Conservation (phyloP, 192 early-diverging fungal genomes). For the Rhizoclosmatium sp. region DNA sequence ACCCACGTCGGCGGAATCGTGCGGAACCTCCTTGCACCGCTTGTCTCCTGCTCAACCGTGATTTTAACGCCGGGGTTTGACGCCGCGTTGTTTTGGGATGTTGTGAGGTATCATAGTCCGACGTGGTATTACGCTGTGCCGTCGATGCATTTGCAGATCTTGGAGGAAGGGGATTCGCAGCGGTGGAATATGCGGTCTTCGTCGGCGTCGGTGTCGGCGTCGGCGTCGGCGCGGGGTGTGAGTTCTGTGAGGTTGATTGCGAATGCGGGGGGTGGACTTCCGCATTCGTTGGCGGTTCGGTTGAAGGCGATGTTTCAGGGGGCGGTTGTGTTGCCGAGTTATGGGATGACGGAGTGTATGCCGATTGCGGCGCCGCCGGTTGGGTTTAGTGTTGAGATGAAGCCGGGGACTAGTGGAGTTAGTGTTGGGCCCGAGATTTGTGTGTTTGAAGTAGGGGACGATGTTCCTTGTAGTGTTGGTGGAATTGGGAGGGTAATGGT, state of each 20-base stretch:
- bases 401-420: constrained; percentile 48
- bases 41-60: constrained; percentile 69
- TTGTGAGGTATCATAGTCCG: constrained; percentile 27
- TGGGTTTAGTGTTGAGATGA: constrained; percentile 44
- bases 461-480: not conserved
- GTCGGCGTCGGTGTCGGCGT: constrained; percentile 1
- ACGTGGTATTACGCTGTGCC: constrained; percentile 62
- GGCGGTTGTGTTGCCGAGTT: constrained; percentile 44
- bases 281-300: constrained; percentile 40
- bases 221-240: constrained; percentile 1
- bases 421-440: not conserved
- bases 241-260: constrained; percentile 45
- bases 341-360: constrained; percentile 62
- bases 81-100: constrained; percentile 39
- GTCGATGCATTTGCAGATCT: constrained; percentile 75
- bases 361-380: constrained; percentile 53
- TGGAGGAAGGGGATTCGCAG: constrained; percentile 11
- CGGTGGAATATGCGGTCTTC: not conserved
- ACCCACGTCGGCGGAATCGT: constrained; percentile 76
- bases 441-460: not conserved
- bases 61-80: constrained; percentile 63
- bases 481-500: constrained; percentile 53
- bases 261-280: constrained; percentile 53
- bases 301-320: constrained; percentile 38
- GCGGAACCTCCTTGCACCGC: constrained; percentile 72